A percentile compares a stretch with the other conserved stretches of the same genome.
Evolutionary conservation across 2,329 filamentous ascomycete genomes (phyloP).

Genomic region (Colletotrichum neosansevieriae): DNA sequence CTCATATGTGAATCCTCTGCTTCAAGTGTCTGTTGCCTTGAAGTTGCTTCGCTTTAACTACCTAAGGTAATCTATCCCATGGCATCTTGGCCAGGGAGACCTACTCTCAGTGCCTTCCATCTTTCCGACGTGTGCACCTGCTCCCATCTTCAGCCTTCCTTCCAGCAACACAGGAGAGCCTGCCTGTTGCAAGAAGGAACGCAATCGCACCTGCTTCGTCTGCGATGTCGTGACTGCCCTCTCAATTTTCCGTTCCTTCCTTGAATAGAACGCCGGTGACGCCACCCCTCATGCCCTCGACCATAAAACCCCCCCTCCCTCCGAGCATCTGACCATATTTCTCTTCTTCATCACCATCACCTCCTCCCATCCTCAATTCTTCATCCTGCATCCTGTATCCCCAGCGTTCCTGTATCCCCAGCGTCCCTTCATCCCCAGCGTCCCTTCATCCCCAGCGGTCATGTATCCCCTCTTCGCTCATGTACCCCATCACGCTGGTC

Average conservation of each 20-base stretch:
- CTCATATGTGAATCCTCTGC: no score
- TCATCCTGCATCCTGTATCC: constrained; percentile 6
- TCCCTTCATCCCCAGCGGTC: neutral
- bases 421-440: neutral
- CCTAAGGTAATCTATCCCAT: no score
- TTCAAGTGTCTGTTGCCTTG: no score
- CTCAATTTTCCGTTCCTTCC: neutral
- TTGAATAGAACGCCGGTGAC: neutral
- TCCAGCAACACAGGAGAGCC: no score
- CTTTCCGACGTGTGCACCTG: no score
- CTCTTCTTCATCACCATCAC: neutral
- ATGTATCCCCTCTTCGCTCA: neutral
- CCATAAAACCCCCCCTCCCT: neutral
- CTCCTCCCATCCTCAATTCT: neutral
- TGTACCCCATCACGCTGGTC: neutral
- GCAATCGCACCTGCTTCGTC: neutral
- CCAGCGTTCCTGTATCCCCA: constrained; percentile 4
- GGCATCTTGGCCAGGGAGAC: no score
- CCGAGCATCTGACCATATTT: neutral
- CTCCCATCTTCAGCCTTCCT: no score
- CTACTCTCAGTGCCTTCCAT: no score
- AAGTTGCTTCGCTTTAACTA: no score
- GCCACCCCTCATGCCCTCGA: neutral
- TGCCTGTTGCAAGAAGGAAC: neutral
- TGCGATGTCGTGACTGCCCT: neutral